Evolutionary conservation across 1,139 yeast genomes (phyloP).

Genomic region (Williopsis jadinii): DNA sequence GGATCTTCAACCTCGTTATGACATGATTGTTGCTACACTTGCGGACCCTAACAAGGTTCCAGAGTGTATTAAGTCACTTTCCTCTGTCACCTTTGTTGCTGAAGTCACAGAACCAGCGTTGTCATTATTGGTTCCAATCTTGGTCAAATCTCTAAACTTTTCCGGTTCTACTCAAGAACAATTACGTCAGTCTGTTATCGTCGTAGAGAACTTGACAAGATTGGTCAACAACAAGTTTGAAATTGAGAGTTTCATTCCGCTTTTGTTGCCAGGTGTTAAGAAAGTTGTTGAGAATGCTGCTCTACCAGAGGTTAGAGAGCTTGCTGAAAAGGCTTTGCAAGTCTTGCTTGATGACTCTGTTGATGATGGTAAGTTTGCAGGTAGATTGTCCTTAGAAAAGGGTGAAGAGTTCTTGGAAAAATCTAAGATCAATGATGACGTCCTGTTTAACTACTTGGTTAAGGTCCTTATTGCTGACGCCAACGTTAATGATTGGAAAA

Average conservation of each 20-base stretch:
- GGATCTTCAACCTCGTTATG: slow-evolving; percentile 83
- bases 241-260: slow-evolving; percentile 82
- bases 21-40: slow-evolving; percentile 78
- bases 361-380: slow-evolving; percentile 66
- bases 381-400: slow-evolving; percentile 54
- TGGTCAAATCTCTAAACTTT: slow-evolving; percentile 83
- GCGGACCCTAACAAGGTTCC: slow-evolving; percentile 88
- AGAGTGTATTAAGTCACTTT: slow-evolving; percentile 79
- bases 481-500: slow-evolving; percentile 86
- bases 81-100: slow-evolving; percentile 95
- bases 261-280: slow-evolving; percentile 81
- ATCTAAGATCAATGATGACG: slow-evolving; percentile 30
- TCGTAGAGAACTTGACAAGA: slow-evolving; percentile 91
- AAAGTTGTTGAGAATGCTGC: slow-evolving; percentile 88
- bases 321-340: slow-evolving; percentile 76
- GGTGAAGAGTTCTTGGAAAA: slow-evolving; percentile 39
- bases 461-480: slow-evolving; percentile 62
- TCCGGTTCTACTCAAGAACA: slow-evolving; percentile 92
- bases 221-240: slow-evolving; percentile 91
- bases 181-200: slow-evolving; percentile 92
- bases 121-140: slow-evolving; percentile 83
- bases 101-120: slow-evolving; percentile 97
- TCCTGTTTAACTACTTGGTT: slow-evolving; percentile 41
- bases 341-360: slow-evolving; percentile 71
- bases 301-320: slow-evolving; percentile 91